These are phyloP conservation scores for Lophiostoma macrostomum DNA, from an alignment of 495 filamentous ascomycete species.

Conservation along the genomic window DNA sequence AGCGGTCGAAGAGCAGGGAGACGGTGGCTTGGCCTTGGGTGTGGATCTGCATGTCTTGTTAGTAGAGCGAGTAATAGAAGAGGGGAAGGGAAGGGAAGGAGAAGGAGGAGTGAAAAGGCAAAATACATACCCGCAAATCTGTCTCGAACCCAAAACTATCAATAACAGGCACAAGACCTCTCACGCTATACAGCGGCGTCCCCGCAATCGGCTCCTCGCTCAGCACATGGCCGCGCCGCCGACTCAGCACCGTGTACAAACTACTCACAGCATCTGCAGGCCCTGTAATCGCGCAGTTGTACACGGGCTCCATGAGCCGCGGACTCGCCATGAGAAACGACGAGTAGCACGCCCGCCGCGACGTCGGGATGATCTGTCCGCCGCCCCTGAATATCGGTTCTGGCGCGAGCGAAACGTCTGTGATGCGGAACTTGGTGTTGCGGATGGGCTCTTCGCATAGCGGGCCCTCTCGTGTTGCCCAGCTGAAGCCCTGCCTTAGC, in stretches of 20 bases:
- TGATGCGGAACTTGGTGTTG: slow-evolving; percentile 92
- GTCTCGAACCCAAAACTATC: slow-evolving; percentile 98
- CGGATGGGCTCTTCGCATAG: slow-evolving; percentile 98
- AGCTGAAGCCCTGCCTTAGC: slow-evolving; percentile 91
- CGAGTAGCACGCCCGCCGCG: slow-evolving; percentile 85
- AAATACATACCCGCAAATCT: slow-evolving; percentile 65
- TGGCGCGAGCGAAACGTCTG: slow-evolving; percentile 79
- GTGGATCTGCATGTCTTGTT: slow-evolving; percentile 58
- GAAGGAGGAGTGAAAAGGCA: neutral
- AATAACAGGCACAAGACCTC: slow-evolving; percentile 88
- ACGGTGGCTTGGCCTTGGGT: slow-evolving; percentile 90
- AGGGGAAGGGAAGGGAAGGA: neutral
- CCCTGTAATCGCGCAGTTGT: slow-evolving; percentile 86
- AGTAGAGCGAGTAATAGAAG: neutral
- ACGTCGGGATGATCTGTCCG: slow-evolving; percentile 94
- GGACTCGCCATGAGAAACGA: slow-evolving; percentile 97
- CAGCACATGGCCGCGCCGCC: slow-evolving; percentile 87
- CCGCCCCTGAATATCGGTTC: slow-evolving; percentile 93
- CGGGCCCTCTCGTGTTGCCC: slow-evolving; percentile 92
- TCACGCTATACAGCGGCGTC: slow-evolving; percentile 86
- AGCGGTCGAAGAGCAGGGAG: slow-evolving; percentile 91
- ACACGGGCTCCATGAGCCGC: slow-evolving; percentile 92
- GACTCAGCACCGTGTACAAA: slow-evolving; percentile 86
- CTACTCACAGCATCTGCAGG: slow-evolving; percentile 85
- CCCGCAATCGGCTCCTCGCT: slow-evolving; percentile 91